These are phyloP conservation scores for Ochromonas danica DNA, from an alignment of 108 stramenopile species.

Conservation along the genomic window DNA sequence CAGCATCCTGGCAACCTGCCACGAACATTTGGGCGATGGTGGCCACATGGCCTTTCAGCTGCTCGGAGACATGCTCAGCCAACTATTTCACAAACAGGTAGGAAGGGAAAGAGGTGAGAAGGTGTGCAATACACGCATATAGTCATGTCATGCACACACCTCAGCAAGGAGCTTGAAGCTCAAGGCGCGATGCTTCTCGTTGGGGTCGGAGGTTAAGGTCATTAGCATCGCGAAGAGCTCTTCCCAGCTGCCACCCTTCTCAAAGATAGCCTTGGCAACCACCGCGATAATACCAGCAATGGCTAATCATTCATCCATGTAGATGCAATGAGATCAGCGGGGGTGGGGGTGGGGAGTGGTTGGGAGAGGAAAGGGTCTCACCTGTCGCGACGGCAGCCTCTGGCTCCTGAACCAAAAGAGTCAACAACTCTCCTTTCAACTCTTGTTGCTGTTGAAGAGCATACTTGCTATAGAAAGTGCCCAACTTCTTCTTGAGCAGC, in stretches of 20 bases:
- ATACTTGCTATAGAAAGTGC: conserved; percentile 7
- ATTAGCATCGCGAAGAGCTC: conserved; percentile 24
- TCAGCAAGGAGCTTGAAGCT: conserved; percentile 1
- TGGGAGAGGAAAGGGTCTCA: too few relatives aligned
- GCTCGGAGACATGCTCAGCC: conserved; percentile 82
- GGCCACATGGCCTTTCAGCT: conserved; percentile 70
- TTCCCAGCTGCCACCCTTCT: not conserved
- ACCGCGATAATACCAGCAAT: conserved; percentile 25
- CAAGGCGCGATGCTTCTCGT: not conserved
- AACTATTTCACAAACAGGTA: conserved; percentile 74
- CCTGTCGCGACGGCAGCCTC: not conserved
- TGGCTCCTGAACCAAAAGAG: conserved; percentile 1
- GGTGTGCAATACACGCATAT: not conserved
- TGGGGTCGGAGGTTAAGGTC: not conserved
- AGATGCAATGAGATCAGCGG: too few relatives aligned
- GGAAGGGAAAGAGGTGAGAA: not conserved
- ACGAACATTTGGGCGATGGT: conserved; percentile 70
- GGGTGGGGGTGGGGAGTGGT: too few relatives aligned
- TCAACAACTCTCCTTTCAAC: conserved; percentile 10
- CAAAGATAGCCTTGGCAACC: not conserved
- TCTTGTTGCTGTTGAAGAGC: not conserved
- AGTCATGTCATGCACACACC: conserved; percentile 4
- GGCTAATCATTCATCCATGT: too few relatives aligned
- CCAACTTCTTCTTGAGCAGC: conserved; percentile 12
- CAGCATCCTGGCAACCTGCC: conserved; percentile 64